Evolutionary conservation across 2,329 filamentous ascomycete genomes (phyloP).

Genomic region (Ophiostoma tasmaniense): DNA sequence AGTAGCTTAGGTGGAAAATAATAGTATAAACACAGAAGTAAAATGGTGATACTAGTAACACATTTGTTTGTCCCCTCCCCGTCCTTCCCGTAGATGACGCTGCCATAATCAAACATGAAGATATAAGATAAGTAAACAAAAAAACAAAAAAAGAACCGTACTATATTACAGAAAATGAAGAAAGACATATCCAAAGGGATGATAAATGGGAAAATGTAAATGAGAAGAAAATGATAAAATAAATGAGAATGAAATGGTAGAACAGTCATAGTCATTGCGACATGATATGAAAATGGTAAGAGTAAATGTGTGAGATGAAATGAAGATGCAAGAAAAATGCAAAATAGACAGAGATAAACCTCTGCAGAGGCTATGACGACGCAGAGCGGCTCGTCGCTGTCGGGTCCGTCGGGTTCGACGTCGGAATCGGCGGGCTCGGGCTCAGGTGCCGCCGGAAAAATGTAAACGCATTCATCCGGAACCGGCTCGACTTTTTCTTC

Average conservation of each 20-base stretch:
- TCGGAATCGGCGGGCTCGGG: conserved; percentile 29
- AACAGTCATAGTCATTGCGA: not conserved
- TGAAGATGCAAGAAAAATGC: not conserved
- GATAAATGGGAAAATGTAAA: not conserved
- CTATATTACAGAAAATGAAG: conserved; percentile 6
- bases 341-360: not conserved
- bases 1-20: not conserved
- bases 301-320: conserved; percentile 1
- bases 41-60: not conserved
- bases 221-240: not conserved
- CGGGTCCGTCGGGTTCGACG: not conserved
- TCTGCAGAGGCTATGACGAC: not conserved
- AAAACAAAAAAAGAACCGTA: not conserved
- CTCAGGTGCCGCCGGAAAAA: conserved; percentile 48
- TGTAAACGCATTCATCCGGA: conserved; percentile 53
- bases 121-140: too few species aligned
- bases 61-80: conserved; percentile 4
- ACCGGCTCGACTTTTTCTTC: conserved; percentile 55
- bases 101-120: not conserved
- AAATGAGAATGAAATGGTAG: not conserved
- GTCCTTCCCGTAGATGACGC: conserved; percentile 5
- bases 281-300: conserved; percentile 1
- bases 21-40: not conserved
- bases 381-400: not conserved
- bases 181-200: not conserved